phyloP scores from a whole-genome alignment of 2,329 filamentous ascomycete genomes.

The Fusarium sambucinum region DNA sequence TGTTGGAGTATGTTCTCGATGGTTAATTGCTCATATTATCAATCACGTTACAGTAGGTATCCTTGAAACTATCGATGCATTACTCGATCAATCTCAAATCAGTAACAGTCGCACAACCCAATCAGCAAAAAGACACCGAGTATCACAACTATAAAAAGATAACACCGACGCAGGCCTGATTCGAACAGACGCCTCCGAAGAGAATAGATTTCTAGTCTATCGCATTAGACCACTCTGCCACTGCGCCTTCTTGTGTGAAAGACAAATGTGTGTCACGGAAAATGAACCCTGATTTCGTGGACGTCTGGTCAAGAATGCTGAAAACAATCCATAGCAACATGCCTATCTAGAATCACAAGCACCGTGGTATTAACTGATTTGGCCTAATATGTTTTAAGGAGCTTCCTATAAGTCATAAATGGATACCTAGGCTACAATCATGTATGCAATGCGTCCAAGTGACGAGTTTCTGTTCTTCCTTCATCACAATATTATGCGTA shows the following conservation, averaged over 20 bases:
- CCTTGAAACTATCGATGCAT: background rate
- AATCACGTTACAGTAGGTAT: background rate
- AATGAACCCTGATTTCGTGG: background rate
- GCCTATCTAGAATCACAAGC: background rate
- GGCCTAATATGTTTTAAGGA: background rate
- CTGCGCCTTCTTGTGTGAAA: conserved; percentile 19
- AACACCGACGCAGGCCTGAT: conserved; percentile 36
- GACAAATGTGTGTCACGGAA: rapidly evolving
- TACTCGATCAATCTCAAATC: background rate
- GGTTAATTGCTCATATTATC: background rate
- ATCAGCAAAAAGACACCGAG: background rate
- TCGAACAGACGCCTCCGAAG: conserved; percentile 38
- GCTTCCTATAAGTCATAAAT: background rate
- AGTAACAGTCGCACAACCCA: background rate
- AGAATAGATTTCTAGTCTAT: conserved; percentile 41
- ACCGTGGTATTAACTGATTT: background rate
- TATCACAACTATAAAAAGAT: conserved; percentile 3
- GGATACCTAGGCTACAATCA: background rate
- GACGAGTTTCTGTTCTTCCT: conserved; percentile 32
- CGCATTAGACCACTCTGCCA: conserved; percentile 40
- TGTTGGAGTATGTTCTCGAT: no score
- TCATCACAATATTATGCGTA: conserved; percentile 38
- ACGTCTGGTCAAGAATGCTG: background rate
- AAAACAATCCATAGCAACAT: background rate
- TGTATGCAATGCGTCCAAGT: background rate